Conservation (phyloP, 306 rosid species). For the Alnus glutinosa region DNA sequence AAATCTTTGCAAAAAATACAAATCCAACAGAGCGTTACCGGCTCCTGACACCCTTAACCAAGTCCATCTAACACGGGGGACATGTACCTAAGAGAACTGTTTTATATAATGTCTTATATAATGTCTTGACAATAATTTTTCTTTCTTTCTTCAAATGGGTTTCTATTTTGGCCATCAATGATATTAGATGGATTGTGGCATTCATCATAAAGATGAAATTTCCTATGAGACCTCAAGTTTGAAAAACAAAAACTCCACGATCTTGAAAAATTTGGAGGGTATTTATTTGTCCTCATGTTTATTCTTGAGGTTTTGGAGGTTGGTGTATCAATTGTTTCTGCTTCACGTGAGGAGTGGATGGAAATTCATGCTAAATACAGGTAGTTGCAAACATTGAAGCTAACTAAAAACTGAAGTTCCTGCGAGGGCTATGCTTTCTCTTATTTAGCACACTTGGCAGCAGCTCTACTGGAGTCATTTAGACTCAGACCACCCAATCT, state of each 20-base stretch:
- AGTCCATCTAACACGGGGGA: too few species aligned
- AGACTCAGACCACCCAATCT: constrained; percentile 16
- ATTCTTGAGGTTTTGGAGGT: not conserved
- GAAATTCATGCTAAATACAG: not conserved
- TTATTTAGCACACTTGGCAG: not conserved
- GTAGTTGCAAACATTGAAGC: not conserved
- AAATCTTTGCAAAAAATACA: too few species aligned
- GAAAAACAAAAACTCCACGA: not conserved
- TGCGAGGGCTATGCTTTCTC: too few species aligned
- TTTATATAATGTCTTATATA: not conserved
- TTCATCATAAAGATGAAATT: not conserved
- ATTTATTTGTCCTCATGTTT: not conserved
- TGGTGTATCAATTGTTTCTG: not conserved
- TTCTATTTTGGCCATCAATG: not conserved
- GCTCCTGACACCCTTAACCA: too few species aligned
- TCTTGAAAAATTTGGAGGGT: not conserved
- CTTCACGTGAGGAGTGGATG: constrained; percentile 8
- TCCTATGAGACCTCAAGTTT: not conserved
- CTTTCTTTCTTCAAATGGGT: not conserved
- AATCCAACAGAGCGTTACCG: too few species aligned
- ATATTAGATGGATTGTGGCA: not conserved
- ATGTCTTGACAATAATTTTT: not conserved
- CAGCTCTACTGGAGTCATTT: not conserved
- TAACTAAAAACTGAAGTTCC: not conserved
- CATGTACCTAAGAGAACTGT: not conserved